Base-by-base conservation (phyloP, 768 basidiomycete genomes). In the Hemileccinum impolitum region DNA sequence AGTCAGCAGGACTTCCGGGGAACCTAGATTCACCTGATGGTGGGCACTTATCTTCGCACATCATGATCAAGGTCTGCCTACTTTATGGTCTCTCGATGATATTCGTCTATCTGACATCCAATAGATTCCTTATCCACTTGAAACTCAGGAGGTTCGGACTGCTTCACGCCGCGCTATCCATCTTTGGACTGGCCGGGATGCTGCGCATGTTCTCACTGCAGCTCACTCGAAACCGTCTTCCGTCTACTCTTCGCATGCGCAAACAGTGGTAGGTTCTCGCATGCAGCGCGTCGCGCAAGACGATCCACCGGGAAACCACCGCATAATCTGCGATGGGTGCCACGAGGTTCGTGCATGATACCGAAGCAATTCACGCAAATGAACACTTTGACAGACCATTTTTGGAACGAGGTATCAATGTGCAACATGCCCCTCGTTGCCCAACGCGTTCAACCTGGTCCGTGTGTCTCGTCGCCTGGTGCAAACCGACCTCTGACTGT, bases 391-490 rank as follows among this genome's bases (percentile, higher is more conserved):
- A 34, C 57, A 92, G 88, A 68, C 74, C 23, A 93, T 95, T 48
- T 66, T 82, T 44, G 93, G 94, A 6, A 70, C 78, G 39, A 76
- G 94, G 37, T 97, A 87, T 64, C 94, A 96, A 62, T 97, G 94
- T 62, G 90, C 87, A 13, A 87, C 85, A 52, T 97, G 94, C 59
- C 81, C 90, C 0, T 93, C 93, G 4, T 73, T 72, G 34, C 84
- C 90, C 0, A 71, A 70, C 17, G 65, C 80, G 10, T 94, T 80
- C 65, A 94, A 79, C 63, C 69, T 96, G 60, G 94, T 95, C 17
- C 17, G 66, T 56, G 8, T 53, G 15, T 45, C 41, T 43, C 13
- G 6, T 6, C 1, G 3, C 13, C 25, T 28, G 25, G 19, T 15
- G 5, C 15, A 12, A 17, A 15, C 15, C 18, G 3, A 15, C 11